Conservation (phyloP, 495 filamentous ascomycete species). For the Penicillium turbatum region DNA sequence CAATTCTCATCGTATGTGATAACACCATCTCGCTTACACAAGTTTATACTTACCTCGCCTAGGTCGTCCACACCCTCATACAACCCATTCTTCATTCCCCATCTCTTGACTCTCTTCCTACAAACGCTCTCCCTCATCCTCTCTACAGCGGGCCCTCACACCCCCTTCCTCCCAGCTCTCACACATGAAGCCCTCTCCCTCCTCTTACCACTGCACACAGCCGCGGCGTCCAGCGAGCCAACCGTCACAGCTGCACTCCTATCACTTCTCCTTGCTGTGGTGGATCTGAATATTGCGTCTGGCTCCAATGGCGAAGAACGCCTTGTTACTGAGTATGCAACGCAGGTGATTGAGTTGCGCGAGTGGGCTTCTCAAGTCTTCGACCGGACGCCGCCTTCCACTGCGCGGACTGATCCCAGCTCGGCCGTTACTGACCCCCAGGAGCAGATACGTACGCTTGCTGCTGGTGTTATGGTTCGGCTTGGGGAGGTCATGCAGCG, state of each 20-base stretch:
- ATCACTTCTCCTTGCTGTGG: conserved; percentile 70
- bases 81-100: conserved; percentile 41
- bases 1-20: conserved; percentile 37
- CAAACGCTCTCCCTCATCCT: conserved; percentile 50
- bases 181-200: conserved; percentile 45
- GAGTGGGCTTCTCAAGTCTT: conserved; percentile 60
- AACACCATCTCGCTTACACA: neutral
- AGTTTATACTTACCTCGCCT: conserved; percentile 2
- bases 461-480: conserved; percentile 78
- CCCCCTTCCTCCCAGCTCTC: conserved; percentile 39
- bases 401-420: conserved; percentile 8
- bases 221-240: conserved; percentile 50
- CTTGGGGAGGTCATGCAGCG: conserved; percentile 75
- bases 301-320: conserved; percentile 57
- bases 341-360: conserved; percentile 37
- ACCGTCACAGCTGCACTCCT: conserved; percentile 68
- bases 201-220: conserved; percentile 42
- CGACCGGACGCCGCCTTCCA: conserved; percentile 40
- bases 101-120: conserved; percentile 47
- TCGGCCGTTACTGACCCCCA: conserved; percentile 45
- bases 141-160: conserved; percentile 47
- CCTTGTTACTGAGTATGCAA: conserved; percentile 55
- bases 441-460: conserved; percentile 49
- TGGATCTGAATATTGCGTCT: conserved; percentile 69
- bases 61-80: conserved; percentile 36